phyloP scores from a whole-genome alignment of 441 rosid genomes.

The Manihot esculenta region DNA sequence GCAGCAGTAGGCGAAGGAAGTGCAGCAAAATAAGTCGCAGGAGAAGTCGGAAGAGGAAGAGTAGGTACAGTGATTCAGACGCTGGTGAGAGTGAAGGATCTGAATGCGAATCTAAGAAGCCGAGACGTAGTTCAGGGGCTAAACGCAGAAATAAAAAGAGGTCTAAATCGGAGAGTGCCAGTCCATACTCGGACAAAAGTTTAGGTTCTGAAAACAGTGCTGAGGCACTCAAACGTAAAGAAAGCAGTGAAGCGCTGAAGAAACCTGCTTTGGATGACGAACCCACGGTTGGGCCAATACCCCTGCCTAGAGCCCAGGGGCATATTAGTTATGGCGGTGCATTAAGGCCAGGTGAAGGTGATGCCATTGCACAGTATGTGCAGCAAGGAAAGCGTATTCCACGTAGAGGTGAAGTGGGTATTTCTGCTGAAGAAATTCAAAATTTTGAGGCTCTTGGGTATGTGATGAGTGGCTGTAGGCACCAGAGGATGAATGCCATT shows the following conservation, averaged over 20 bases:
- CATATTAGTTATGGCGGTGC: constrained; percentile 97
- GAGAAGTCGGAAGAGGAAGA: constrained; percentile 41
- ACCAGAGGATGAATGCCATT: constrained; percentile 96
- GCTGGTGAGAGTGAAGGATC: constrained; percentile 46
- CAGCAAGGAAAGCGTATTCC: constrained; percentile 99
- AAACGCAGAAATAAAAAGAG: constrained; percentile 38
- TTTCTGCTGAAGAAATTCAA: constrained; percentile 87
- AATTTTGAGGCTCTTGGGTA: constrained; percentile 90
- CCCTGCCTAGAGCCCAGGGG: constrained; percentile 84
- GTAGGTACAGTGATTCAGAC: constrained; percentile 51
- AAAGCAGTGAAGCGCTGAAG: constrained; percentile 76
- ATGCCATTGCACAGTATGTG: constrained; percentile 92
- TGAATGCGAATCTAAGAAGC: constrained; percentile 45
- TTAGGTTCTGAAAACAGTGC: constrained; percentile 43
- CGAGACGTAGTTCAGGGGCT: constrained; percentile 23
- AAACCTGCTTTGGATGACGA: constrained; percentile 64
- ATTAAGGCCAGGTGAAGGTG: constrained; percentile 95
- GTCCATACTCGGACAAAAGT: constrained; percentile 23
- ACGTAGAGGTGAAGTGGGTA: constrained; percentile 99
- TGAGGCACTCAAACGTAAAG: constrained; percentile 63
- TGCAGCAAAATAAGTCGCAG: constrained; percentile 36
- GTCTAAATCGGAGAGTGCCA: constrained; percentile 44
- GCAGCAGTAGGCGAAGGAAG: constrained; percentile 29
- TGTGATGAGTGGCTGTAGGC: constrained; percentile 99
- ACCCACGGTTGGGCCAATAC: constrained; percentile 79